Evolutionary conservation across 176 grass and related monocot species (phyloP), one percentile per base, ranked within the genome.

Genomic region (Otatea glauca): DNA sequence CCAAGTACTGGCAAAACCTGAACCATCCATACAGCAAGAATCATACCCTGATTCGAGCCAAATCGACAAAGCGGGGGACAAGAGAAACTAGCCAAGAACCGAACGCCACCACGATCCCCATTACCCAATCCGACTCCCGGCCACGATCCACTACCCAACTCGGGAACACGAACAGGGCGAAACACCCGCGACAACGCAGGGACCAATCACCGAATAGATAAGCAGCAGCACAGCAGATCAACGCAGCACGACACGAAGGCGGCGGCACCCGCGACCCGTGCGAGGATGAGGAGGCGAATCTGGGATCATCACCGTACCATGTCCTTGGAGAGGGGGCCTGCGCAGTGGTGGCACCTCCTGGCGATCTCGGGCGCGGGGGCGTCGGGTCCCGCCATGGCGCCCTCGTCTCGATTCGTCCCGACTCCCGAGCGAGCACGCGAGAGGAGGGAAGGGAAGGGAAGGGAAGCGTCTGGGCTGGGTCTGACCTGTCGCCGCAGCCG

Each of bases 311-410:
- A 47, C 6, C 23, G 69, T 92, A 97, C 92, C 92, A 92, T 93
- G 71, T 98, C 89, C 86, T 92, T 95, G 58, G 92, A 98, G 74
- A 98, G 92, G 60, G 95, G 92, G 1, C 92, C 92, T 0, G 78
- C 79, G 76, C 92, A 93, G 83, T 93, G 95, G 51, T 70, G 79
- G 71, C 91, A 93, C 64, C 84, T 63, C 23, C 39, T 44, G 1
- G 80, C 81, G 42, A 88, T 18, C 85, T 87, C 90, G 61, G 81
- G 53, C 39, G 65, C 51, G 51, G 21, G 20, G 55, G 47, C 50
- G 41, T 62, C 70, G 54, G 72, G 62, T 15, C 11, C 75, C 23
- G 55, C 65, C 87, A 85, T 91, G 85, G 78, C 77, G 35, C 73
- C 29, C 38, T 45, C 58, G 21, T 25, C 37, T 14, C 74, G 62